Conservation (phyloP, 2,329 filamentous ascomycete genomes). For the Clarireedia homoeocarpa region DNA sequence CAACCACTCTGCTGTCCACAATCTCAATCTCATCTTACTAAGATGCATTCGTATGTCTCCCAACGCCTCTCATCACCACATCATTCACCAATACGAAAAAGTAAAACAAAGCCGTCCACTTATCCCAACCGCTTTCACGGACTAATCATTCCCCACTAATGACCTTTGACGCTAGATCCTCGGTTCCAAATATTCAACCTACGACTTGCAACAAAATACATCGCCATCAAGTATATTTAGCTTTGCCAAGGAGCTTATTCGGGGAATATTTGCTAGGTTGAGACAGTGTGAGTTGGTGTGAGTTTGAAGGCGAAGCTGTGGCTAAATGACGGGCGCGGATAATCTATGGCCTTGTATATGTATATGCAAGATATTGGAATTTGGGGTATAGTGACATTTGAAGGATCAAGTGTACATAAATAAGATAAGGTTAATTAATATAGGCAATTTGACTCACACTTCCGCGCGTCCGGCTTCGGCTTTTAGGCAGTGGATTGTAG, state of each 20-base stretch:
- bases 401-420: neutral
- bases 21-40: no score
- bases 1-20: no score
- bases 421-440: neutral
- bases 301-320: neutral
- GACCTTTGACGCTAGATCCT: neutral
- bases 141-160: neutral
- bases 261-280: neutral
- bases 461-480: constrained; percentile 2
- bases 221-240: neutral
- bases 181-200: constrained; percentile 10
- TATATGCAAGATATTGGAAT: neutral
- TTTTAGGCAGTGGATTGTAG: constrained; percentile 4
- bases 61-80: neutral
- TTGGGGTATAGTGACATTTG: neutral
- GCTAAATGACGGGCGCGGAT: neutral
- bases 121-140: no score
- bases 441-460: constrained; percentile 7
- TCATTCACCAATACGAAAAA: neutral
- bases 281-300: neutral
- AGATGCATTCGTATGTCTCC: no score
- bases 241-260: neutral
- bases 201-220: constrained; percentile 14
- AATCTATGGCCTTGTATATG: neutral
- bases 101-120: no score